phyloP scores from a whole-genome alignment of 768 basidiomycete species.

The Tylopilus vinaceipallidus region DNA sequence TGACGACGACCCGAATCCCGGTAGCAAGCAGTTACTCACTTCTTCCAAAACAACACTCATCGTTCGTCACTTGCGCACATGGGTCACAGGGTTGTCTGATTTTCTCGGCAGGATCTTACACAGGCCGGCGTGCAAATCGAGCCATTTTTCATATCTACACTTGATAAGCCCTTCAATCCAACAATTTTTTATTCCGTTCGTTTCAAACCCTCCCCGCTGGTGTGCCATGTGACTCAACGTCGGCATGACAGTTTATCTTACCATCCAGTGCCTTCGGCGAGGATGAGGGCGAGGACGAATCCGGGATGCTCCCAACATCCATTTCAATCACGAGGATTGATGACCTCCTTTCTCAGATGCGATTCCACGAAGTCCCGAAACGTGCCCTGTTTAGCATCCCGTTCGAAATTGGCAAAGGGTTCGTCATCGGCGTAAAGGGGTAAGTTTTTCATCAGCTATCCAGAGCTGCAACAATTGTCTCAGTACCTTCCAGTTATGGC shows the following conservation, averaged over 20 bases:
- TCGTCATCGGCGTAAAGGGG: constrained; percentile 83
- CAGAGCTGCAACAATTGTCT: not conserved
- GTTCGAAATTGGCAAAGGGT: constrained; percentile 70
- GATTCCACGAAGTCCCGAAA: constrained; percentile 79
- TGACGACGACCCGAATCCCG: constrained; percentile 45
- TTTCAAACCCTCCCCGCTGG: not conserved
- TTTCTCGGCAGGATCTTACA: constrained; percentile 61
- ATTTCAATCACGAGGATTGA: constrained; percentile 77
- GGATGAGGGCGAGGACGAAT: constrained; percentile 47
- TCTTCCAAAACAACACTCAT: constrained; percentile 72
- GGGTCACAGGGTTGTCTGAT: not conserved
- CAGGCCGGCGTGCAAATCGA: constrained; percentile 79
- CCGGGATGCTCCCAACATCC: constrained; percentile 58
- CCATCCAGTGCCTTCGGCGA: constrained; percentile 46
- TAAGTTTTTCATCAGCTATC: constrained; percentile 32
- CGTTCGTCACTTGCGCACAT: constrained; percentile 37
- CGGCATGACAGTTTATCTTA: constrained; percentile 52
- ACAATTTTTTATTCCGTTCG: constrained; percentile 78
- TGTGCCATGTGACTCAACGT: constrained; percentile 6
- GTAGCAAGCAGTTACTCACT: constrained; percentile 57
- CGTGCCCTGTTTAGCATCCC: constrained; percentile 80
- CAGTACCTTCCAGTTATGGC: constrained; percentile 61
- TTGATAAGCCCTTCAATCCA: constrained; percentile 65
- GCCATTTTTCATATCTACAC: constrained; percentile 83
- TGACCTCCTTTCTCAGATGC: constrained; percentile 77